Evolutionary conservation across 768 basidiomycete species (phyloP), one percentile per base, ranked within the genome.

Genomic region (Rhizopogon sp.): DNA sequence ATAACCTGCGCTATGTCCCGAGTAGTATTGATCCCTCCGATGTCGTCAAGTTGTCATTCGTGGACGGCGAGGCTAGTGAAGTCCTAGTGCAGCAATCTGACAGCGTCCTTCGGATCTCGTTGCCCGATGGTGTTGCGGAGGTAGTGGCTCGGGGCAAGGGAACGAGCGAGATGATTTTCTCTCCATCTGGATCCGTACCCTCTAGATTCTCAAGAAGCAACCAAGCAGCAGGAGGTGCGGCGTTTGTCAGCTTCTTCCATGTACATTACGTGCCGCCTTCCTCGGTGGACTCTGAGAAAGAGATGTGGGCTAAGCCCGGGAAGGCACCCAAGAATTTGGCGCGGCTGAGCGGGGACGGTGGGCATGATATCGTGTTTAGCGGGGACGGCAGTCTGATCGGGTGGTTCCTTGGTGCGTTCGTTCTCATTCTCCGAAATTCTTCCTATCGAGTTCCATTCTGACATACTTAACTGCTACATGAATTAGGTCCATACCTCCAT

Each of bases 191-290:
- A 35, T 35, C 46, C 3, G 14, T 47, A 4, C 33, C 20, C 8
- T 47, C 33, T 1, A 35, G 9, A 9, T 35, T 14, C 20, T 47
- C 46, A 47, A 47, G 33, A 35, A 64, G 63, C 5, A 56, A 57
- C 3, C 64, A 66, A 49, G 50, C 45, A 1, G 71, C 72, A 6
- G 66, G 68, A 4, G 69, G 74, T 39, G 74, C 83, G 13, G 88
- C 86, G 0, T 86, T 90, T 57, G 79, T 87, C 11, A 87, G 89
- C 59, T 81, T 83, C 63, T 81, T 77, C 70, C 79, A 90, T 60
- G 80, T 90, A 0, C 87, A 87, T 65, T 66, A 82, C 55, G 79
- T 75, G 0, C 72, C 79, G 13, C 76, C 76, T 1, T 61, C 69
- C 20, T 58, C 70, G 6, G 61, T 79, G 16, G 69, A 75, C 42